These are phyloP conservation scores for Boletales sp. DNA, from an alignment of 768 basidiomycete species.

Conservation along the genomic window DNA sequence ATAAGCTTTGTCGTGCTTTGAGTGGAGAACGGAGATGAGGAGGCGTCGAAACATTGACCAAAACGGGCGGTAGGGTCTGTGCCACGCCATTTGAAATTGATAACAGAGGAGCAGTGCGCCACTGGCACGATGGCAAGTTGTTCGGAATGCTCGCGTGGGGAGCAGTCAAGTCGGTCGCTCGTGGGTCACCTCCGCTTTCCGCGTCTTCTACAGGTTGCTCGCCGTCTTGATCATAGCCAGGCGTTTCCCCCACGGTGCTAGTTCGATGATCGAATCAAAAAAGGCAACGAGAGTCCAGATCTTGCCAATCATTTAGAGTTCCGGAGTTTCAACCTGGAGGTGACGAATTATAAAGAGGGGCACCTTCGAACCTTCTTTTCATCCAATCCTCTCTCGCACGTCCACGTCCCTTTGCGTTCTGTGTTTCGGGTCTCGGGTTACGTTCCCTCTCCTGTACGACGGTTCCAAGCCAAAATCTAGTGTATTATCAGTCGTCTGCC, in stretches of 20 bases:
- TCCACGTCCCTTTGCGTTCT: conserved; percentile 45
- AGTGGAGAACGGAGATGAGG: conserved; percentile 13
- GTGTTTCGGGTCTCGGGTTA: conserved; percentile 55
- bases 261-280: conserved; percentile 16
- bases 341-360: conserved; percentile 41
- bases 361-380: conserved; percentile 28
- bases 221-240: too few relatives aligned
- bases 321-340: conserved; percentile 49
- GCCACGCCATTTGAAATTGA: conserved; percentile 26
- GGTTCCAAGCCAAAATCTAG: conserved; percentile 44
- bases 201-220: too few relatives aligned
- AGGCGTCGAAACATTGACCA: background rate
- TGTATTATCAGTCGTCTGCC: conserved; percentile 41
- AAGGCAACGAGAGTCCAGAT: conserved; percentile 23
- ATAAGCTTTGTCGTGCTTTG: background rate
- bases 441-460: conserved; percentile 51
- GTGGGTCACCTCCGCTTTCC: background rate
- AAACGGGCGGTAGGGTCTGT: conserved; percentile 6
- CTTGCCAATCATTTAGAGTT: conserved; percentile 24
- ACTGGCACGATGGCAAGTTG: conserved; percentile 7
- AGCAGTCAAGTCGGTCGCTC: too few relatives aligned
- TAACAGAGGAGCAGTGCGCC: conserved; percentile 6
- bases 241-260: conserved; percentile 9
- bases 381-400: conserved; percentile 42
- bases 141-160: background rate